Evolutionary conservation across 2,329 filamentous ascomycete genomes (phyloP).

Genomic region (Paecilomyces fulvus): DNA sequence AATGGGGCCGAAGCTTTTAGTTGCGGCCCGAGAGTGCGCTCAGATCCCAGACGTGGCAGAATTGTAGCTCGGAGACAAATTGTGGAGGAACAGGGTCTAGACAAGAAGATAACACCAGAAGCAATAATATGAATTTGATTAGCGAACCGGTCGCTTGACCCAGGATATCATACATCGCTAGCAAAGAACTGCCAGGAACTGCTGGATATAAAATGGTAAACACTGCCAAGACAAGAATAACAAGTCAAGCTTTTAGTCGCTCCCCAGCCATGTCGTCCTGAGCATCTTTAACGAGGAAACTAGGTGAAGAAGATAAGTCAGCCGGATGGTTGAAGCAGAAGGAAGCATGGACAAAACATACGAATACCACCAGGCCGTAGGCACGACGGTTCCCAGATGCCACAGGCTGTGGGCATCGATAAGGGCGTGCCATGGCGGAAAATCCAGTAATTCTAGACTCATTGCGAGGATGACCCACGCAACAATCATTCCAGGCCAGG

Average conservation of each 20-base stretch:
- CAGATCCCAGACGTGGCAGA: not conserved
- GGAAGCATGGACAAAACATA: conserved; percentile 45
- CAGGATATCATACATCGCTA: not conserved
- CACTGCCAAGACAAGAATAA: not conserved
- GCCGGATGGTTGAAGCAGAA: conserved; percentile 10
- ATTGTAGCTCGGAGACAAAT: not conserved
- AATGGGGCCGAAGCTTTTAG: not conserved
- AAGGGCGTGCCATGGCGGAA: conserved; percentile 71
- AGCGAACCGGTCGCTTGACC: not conserved
- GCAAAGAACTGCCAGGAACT: not conserved
- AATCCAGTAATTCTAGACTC: conserved; percentile 93
- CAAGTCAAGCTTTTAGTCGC: conserved; percentile 57
- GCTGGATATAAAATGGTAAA: not conserved
- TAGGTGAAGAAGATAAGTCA: conserved; percentile 33
- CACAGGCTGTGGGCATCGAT: conserved; percentile 92
- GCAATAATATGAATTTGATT: not conserved
- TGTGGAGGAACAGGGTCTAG: not conserved
- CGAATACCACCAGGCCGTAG: conserved; percentile 90
- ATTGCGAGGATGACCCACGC: conserved; percentile 88
- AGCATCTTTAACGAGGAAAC: conserved; percentile 79
- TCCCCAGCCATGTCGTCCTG: conserved; percentile 69
- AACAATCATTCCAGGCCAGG: conserved; percentile 84
- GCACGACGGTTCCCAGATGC: conserved; percentile 87
- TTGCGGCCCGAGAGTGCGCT: not conserved
- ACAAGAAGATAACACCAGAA: not conserved